Evolutionary conservation across 2,329 filamentous ascomycete species (phyloP).

Genomic region (Ramularia endophylla): DNA sequence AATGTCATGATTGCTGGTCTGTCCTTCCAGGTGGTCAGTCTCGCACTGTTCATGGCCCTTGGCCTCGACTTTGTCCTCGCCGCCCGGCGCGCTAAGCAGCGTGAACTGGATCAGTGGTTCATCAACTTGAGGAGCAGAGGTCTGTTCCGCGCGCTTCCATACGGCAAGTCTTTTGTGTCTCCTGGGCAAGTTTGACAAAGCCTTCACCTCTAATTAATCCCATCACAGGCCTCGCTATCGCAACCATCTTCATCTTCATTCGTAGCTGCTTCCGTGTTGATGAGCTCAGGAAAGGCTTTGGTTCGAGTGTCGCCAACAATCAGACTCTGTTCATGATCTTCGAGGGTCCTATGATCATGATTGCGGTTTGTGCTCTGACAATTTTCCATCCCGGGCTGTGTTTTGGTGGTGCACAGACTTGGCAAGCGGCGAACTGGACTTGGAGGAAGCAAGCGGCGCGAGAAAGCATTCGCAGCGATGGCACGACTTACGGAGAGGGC

Average conservation of each 20-base stretch:
- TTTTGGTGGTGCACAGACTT: too few relatives aligned
- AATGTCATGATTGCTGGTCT: conserved; percentile 54
- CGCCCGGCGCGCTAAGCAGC: not conserved
- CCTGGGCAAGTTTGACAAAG: too few relatives aligned
- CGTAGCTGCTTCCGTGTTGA: conserved; percentile 60
- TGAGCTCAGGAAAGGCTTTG: conserved; percentile 61
- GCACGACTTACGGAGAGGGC: too few relatives aligned
- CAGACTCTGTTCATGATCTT: conserved; percentile 46
- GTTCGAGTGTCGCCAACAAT: conserved; percentile 49
- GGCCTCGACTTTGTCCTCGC: conserved; percentile 29
- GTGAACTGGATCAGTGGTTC: not conserved
- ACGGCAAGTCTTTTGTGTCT: too few relatives aligned
- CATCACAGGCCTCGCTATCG: conserved; percentile 43
- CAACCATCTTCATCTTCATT: conserved; percentile 55
- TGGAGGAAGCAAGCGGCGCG: too few relatives aligned
- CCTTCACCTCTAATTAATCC: too few relatives aligned
- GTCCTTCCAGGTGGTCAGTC: conserved; percentile 48
- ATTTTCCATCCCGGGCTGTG: conserved; percentile 47
- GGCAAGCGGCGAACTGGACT: too few relatives aligned
- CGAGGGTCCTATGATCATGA: conserved; percentile 48
- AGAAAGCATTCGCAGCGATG: too few relatives aligned
- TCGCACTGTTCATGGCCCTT: conserved; percentile 41
- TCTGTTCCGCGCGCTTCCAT: too few relatives aligned
- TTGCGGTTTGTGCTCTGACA: conserved; percentile 43
- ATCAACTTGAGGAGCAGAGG: too few relatives aligned